phyloP scores from a whole-genome alignment of 2,329 filamentous ascomycete species.

The Sphaerostilbella broomeana region DNA sequence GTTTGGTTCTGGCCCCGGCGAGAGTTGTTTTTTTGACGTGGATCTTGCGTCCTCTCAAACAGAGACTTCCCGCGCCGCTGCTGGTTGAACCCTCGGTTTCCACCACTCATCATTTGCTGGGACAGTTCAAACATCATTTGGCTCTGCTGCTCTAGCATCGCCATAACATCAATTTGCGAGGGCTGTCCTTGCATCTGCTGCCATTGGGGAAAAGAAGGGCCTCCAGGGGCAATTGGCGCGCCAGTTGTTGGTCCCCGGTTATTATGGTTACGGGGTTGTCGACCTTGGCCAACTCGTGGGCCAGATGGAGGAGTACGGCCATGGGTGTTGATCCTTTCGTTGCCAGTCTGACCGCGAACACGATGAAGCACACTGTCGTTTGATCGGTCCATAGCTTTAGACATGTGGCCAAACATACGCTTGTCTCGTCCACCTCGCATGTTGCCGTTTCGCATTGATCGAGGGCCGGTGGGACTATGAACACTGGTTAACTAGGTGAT shows the following conservation, averaged over 20 bases:
- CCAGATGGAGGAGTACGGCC: slow-evolving; percentile 64
- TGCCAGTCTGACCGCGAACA: slow-evolving; percentile 63
- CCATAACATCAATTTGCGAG: slow-evolving; percentile 55
- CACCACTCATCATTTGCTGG: slow-evolving; percentile 53
- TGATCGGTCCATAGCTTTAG: slow-evolving; percentile 73
- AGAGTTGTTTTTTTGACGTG: slow-evolving; percentile 41
- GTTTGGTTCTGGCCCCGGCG: slow-evolving; percentile 42
- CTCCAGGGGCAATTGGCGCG: slow-evolving; percentile 4
- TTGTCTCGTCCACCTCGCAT: slow-evolving; percentile 60
- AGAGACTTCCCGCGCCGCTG: slow-evolving; percentile 52
- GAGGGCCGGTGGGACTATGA: slow-evolving; percentile 81
- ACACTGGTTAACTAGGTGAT: not conserved
- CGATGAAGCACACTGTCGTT: slow-evolving; percentile 73
- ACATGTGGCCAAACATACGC: slow-evolving; percentile 78
- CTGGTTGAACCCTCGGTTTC: slow-evolving; percentile 36
- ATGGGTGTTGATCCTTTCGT: slow-evolving; percentile 77
- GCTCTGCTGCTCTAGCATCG: slow-evolving; percentile 81
- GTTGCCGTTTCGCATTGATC: slow-evolving; percentile 79
- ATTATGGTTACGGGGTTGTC: slow-evolving; percentile 45
- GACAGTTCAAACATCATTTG: slow-evolving; percentile 76
- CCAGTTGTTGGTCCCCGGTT: slow-evolving; percentile 31
- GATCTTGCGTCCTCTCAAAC: slow-evolving; percentile 64
- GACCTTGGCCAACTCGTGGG: slow-evolving; percentile 51
- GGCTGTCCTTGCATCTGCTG: slow-evolving; percentile 37
- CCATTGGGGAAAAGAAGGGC: slow-evolving; percentile 9